phyloP scores from a whole-genome alignment of 139 green algal species.

The Diplosphaera chodatii region DNA sequence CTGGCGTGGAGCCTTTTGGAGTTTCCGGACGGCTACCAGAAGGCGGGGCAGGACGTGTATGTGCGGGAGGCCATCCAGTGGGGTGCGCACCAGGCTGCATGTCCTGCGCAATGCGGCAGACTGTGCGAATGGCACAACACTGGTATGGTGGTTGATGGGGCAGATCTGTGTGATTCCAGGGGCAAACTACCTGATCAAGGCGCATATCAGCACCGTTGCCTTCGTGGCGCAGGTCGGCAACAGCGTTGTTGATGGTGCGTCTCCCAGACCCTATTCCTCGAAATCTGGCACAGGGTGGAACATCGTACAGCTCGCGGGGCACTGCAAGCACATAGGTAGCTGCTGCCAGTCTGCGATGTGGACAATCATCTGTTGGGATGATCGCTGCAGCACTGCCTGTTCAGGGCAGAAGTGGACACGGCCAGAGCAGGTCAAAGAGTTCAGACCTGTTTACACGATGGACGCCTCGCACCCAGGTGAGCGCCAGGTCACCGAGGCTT shows the following conservation, averaged over 20 bases:
- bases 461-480: neutral
- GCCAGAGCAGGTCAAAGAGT: constrained; percentile 20
- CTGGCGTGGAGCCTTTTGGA: constrained; percentile 36
- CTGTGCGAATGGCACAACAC: too few species aligned
- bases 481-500: too few species aligned
- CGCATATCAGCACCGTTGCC: constrained; percentile 24
- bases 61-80: constrained; percentile 31
- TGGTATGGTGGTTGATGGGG: too few species aligned
- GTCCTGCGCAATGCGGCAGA: too few species aligned
- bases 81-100: constrained; percentile 13
- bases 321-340: too few species aligned
- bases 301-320: too few species aligned
- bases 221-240: constrained; percentile 46
- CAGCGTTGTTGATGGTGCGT: neutral
- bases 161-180: too few species aligned
- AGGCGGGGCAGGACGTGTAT: constrained; percentile 18
- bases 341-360: too few species aligned
- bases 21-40: constrained; percentile 14
- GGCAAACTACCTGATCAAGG: constrained; percentile 44
- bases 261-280: too few species aligned
- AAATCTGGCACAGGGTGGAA: too few species aligned
- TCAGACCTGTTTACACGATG: neutral
- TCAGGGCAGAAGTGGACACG: constrained; percentile 7
- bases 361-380: too few species aligned
- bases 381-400: too few species aligned